These are phyloP conservation scores for Pseudopithomyces maydicus DNA, from an alignment of 2,329 filamentous ascomycete genomes.

Conservation along the genomic window DNA sequence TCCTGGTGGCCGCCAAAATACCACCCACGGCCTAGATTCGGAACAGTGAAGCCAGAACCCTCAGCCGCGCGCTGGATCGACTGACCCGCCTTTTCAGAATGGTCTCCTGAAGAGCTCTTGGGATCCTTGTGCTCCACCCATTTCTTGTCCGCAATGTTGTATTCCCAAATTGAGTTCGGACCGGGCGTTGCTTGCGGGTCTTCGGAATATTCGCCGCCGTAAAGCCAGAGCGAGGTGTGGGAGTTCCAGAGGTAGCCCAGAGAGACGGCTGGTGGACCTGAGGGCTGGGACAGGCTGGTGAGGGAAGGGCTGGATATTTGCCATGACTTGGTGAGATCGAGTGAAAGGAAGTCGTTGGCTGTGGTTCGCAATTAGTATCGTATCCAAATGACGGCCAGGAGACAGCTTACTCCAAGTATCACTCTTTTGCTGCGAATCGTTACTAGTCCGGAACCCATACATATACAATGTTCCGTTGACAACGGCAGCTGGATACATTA, in stretches of 20 bases:
- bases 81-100: constrained; percentile 61
- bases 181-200: constrained; percentile 61
- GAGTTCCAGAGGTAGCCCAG: constrained; percentile 80
- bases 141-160: constrained; percentile 61
- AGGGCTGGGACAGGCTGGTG: constrained; percentile 66
- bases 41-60: constrained; percentile 72
- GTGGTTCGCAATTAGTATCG: constrained; percentile 10
- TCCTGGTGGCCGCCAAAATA: constrained; percentile 82
- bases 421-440: constrained; percentile 59
- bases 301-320: constrained; percentile 67
- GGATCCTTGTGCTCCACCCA: constrained; percentile 70
- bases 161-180: constrained; percentile 71
- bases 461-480: constrained; percentile 78
- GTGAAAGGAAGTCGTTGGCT: constrained; percentile 69
- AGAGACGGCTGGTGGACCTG: constrained; percentile 72
- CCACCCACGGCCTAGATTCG: constrained; percentile 72
- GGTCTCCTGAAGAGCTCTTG: constrained; percentile 66
- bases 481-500: constrained; percentile 56
- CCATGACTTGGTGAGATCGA: constrained; percentile 78
- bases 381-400: too few species aligned
- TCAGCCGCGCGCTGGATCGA: constrained; percentile 73
- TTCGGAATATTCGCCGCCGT: constrained; percentile 76
- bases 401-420: constrained; percentile 71
- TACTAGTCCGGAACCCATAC: constrained; percentile 72
- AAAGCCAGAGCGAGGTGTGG: constrained; percentile 71